Conservation (phyloP, 73 alveolate species). For the Paramecium tetraurelia region DNA sequence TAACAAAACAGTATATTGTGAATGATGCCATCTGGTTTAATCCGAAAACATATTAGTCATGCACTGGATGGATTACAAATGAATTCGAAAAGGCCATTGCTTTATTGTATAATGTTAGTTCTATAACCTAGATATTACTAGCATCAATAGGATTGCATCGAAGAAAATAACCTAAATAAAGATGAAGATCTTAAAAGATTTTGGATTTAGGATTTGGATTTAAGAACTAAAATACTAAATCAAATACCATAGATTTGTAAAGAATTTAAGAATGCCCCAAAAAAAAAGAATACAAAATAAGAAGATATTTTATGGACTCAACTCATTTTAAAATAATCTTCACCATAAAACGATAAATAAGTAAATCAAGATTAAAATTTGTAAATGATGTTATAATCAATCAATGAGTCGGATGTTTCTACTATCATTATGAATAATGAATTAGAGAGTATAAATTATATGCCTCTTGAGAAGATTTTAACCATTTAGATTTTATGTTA, state of each 20-base stretch:
- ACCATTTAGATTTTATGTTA: not conserved
- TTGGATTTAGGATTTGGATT: not conserved
- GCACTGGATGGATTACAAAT: conserved; percentile 39
- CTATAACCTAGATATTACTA: not conserved
- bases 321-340: not conserved
- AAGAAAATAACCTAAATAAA: not conserved
- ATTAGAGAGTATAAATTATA: not conserved
- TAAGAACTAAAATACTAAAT: not conserved
- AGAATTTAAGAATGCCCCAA: conserved; percentile 43
- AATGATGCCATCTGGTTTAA: conserved; percentile 40
- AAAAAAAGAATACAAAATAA: not conserved
- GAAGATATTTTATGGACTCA: conserved; percentile 31
- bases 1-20: not conserved
- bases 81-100: conserved; percentile 25
- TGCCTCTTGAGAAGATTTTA: not conserved
- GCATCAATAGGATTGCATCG: not conserved
- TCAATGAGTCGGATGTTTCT: not conserved
- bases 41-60: not conserved
- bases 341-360: not conserved
- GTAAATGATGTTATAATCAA: not conserved
- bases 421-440: not conserved
- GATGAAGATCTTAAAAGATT: not conserved
- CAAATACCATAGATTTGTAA: conserved; percentile 13
- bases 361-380: not conserved
- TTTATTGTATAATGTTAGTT: not conserved